Base-by-base conservation (phyloP, 1,139 yeast genomes). In the Lodderomyces elongisporus region DNA sequence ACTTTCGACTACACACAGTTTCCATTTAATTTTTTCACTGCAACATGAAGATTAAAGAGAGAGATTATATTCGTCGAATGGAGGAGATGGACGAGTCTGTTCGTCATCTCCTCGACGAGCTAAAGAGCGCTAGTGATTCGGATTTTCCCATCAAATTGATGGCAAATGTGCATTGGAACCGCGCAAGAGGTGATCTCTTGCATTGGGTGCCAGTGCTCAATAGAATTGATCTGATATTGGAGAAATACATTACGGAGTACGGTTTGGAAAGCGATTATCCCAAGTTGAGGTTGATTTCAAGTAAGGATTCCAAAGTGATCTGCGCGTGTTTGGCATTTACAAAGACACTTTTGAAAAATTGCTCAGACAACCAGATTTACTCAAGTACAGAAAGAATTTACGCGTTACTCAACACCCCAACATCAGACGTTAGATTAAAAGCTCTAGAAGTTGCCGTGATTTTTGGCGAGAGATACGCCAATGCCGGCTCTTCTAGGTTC, bases 181-280 rank as follows among this genome's bases (percentile, higher is more conserved):
- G 81, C 29, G 83, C 89, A 3, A 66, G 78, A 39, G 88, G 87
- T 18, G 89, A 85, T 45, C 56, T 89, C 29, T 72, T 73, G 44
- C 81, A 79, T 40, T 89, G 95, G 94, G 71, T 85, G 14, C 72
- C 81, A 0, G 75, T 85, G 1, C 62, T 89, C 44, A 83, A 88
- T 54, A 66, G 81, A 44, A 77, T 88, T 47, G 96, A 88, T 51
- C 70, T 65, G 10, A 68, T 85, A 14, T 61, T 85, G 37, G 84
- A 79, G 35, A 45, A 47, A 4, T 58, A 70, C 26, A 72, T 82
- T 17, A 56, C 57, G 10, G 74, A 74, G 42, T 83, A 85, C 48
- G 68, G 65, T 5, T 66, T 83, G 30, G 64, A 62, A 21, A 63
- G 67, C 13, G 74, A 69, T n/a, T 52, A 49, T 39, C 68, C 71